Conservation (phyloP, 1,284 basidiomycete genomes). For the Puccinia horiana region DNA sequence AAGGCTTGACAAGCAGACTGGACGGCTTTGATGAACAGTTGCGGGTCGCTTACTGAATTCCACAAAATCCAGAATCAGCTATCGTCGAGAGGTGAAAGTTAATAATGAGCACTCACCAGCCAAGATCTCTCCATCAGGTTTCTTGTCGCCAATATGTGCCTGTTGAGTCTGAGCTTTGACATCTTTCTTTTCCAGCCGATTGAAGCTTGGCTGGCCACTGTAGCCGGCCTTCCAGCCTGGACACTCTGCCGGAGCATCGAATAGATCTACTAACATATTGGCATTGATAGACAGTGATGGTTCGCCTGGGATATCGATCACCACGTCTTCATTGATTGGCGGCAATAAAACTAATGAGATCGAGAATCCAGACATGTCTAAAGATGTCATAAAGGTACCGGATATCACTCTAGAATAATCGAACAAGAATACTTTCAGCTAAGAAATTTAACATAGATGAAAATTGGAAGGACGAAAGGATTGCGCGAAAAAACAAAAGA, state of each 20-base stretch:
- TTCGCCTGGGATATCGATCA: slow-evolving; percentile 55
- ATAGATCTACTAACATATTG: slow-evolving; percentile 69
- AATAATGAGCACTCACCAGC: slow-evolving; percentile 42
- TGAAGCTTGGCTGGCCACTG: slow-evolving; percentile 50
- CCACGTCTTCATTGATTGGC: slow-evolving; percentile 51
- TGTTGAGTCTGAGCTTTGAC: slow-evolving; percentile 7
- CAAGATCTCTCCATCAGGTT: slow-evolving; percentile 48
- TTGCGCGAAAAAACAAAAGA: background rate
- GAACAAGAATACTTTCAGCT: slow-evolving; percentile 65
- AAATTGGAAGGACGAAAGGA: too few species aligned
- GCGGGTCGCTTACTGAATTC: slow-evolving; percentile 52
- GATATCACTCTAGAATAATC: slow-evolving; percentile 12
- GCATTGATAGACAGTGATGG: slow-evolving; percentile 52
- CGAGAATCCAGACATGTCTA: slow-evolving; percentile 94
- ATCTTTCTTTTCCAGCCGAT: slow-evolving; percentile 53
- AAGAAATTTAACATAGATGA: background rate
- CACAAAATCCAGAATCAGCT: background rate
- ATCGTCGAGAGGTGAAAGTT: background rate
- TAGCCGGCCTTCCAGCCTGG: slow-evolving; percentile 70
- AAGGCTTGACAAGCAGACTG: slow-evolving; percentile 70
- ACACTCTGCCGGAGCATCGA: slow-evolving; percentile 73
- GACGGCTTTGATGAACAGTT: slow-evolving; percentile 66
- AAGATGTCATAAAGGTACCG: slow-evolving; percentile 67
- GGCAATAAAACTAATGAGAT: slow-evolving; percentile 82
- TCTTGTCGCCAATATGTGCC: background rate